Percentiles rank a stretch among this genome's conserved stretches.
Evolutionary conservation across 306 rosid genomes (phyloP).

Genomic region (Citrullus amarus): DNA sequence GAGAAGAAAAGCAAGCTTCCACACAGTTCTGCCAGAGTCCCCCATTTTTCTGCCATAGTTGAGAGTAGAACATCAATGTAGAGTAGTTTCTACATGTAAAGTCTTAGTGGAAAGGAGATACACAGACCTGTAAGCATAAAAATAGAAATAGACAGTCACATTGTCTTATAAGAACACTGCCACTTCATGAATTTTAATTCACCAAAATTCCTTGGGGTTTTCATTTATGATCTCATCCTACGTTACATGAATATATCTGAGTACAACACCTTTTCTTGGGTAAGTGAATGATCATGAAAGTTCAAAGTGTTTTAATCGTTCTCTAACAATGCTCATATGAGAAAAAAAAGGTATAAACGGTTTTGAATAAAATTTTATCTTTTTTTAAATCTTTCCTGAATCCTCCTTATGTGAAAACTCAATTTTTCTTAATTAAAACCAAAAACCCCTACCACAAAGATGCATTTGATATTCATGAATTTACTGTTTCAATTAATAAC

Average conservation of each 20-base stretch:
- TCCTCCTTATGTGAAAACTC: neutral
- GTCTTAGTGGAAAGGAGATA: neutral
- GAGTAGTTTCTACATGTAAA: neutral
- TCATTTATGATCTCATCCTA: neutral
- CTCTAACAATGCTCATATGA: neutral
- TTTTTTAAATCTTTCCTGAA: neutral
- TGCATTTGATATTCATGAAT: neutral
- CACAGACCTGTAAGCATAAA: neutral
- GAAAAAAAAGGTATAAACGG: neutral
- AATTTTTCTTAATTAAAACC: neutral
- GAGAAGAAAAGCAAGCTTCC: neutral
- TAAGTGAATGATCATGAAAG: neutral
- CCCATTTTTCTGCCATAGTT: neutral
- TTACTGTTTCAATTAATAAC: neutral
- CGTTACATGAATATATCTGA: neutral
- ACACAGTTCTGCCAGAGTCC: neutral
- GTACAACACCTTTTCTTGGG: neutral
- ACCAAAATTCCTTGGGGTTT: neutral
- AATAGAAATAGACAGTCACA: neutral
- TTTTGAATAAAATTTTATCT: neutral
- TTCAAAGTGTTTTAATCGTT: neutral
- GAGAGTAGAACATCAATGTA: neutral
- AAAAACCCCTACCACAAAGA: neutral
- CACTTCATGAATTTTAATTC: neutral
- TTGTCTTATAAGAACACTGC: neutral